Conservation (phyloP, 2,329 filamentous ascomycete species). For the Sarocladium oryzae region DNA sequence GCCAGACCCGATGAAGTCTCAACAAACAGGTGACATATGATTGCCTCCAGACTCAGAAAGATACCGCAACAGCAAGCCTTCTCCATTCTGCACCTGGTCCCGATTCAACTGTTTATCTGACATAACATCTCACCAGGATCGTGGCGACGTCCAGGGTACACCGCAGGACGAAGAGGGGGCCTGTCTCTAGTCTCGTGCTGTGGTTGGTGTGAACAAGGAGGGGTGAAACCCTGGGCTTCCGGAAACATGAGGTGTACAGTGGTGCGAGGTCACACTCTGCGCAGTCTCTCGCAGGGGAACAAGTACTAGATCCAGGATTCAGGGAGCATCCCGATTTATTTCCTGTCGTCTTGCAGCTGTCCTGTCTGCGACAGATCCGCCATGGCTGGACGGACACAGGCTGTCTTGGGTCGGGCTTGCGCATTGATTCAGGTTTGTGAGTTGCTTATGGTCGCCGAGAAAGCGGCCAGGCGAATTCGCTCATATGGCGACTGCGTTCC, state of each 20-base stretch:
- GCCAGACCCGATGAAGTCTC: too few relatives aligned
- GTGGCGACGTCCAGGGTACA: too few relatives aligned
- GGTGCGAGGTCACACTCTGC: background rate
- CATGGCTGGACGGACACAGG: background rate
- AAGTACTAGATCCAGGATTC: background rate
- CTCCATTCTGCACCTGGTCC: too few relatives aligned
- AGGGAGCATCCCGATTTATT: background rate
- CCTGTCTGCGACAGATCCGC: background rate
- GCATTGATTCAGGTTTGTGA: background rate
- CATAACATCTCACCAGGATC: too few relatives aligned
- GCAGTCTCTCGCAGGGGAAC: background rate
- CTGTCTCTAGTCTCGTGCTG: background rate
- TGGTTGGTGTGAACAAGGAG: background rate
- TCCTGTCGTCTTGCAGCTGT: background rate
- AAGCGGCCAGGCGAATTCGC: background rate
- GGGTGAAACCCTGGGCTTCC: slow-evolving; percentile 2
- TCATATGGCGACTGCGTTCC: background rate
- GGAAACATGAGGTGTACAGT: background rate
- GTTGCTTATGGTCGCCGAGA: background rate
- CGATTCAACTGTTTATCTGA: too few relatives aligned
- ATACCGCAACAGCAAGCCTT: too few relatives aligned
- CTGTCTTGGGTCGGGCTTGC: background rate
- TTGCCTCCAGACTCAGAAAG: too few relatives aligned
- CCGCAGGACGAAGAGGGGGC: background rate
- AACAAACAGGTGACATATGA: too few relatives aligned